Evolutionary conservation across 768 basidiomycete genomes (phyloP), one percentile per base, ranked within the genome.

Genomic region (Hypholoma fasciculare): DNA sequence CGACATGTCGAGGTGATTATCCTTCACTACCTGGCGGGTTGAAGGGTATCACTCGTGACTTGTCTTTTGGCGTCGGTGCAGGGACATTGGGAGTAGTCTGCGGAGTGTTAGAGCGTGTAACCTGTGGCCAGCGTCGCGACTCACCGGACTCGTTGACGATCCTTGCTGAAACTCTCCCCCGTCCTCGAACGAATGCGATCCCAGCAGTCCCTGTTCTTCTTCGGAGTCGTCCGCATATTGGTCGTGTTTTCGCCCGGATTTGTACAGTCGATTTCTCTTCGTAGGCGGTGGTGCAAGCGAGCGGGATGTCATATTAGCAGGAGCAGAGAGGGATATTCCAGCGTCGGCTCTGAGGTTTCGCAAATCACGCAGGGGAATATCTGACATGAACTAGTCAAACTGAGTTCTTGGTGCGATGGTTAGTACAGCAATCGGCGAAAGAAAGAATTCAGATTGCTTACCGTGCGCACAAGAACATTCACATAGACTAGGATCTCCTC

Each of bases 41-140:
- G 67, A 94, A 92, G 5, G 90, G 88, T 59, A 94, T 80, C 8
- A 86, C 88, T 62, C 92, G 78, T 4, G 92, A 90, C 63, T 83
- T 86, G 71, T 92, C 90, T 63, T 88, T 88, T 44, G 73, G 63
- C 51, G 63, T 64, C 52, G 64, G 73, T 27, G 66, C 60, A 44
- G 69, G 66, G 34, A 65, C 56, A 43, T 67, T 65, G 54, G 63
- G 60, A 46, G 65, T 61, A 57, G 57, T 59, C 73, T 71, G 57
- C 4, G 19, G 30, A 26, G 11, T 13, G 4, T 19, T 19, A 39
- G 39, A 59, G 50, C 16, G 38, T 42, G 53, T 34, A 6, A 34
- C 48, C 49, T 46, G 49, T 17, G 26, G 47, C 46, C 4, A 49
- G 19, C 16, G 16, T 23, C 8, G 11, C 1, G 34, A 27, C 20